A percentile compares a stretch with the other conserved stretches of the same genome.
These are phyloP conservation scores for Macrolepiota dolichaula DNA, from an alignment of 768 basidiomycete genomes.

Conservation along the genomic window DNA sequence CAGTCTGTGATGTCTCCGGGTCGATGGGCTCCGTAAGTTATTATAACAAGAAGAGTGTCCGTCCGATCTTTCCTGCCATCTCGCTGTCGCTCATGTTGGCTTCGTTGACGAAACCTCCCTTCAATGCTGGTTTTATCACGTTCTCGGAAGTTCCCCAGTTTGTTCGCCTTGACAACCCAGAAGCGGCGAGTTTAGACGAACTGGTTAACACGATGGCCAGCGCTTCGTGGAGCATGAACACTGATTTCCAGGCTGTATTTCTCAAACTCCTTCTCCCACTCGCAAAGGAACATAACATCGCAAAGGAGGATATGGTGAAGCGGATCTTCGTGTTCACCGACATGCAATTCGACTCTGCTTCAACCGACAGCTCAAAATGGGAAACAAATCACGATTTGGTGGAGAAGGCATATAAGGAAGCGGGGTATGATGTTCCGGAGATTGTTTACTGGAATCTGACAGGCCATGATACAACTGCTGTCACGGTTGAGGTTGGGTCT, in stretches of 20 bases:
- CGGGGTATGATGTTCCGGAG: constrained; percentile 71
- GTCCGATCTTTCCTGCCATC: constrained; percentile 60
- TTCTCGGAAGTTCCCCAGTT: constrained; percentile 54
- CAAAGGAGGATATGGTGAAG: constrained; percentile 71
- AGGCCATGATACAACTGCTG: constrained; percentile 22
- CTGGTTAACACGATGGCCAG: constrained; percentile 33
- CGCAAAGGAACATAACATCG: constrained; percentile 52
- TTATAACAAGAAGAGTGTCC: constrained; percentile 10
- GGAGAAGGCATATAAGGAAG: constrained; percentile 47
- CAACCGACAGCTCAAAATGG: constrained; percentile 31
- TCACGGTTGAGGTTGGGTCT: constrained; percentile 43
- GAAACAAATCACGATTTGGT: constrained; percentile 62
- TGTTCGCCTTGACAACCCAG: constrained; percentile 40
- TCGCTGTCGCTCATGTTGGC: constrained; percentile 67
- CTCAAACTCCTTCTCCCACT: constrained; percentile 58
- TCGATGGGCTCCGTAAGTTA: constrained; percentile 51
- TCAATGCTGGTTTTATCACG: constrained; percentile 64
- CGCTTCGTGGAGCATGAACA: constrained; percentile 53
- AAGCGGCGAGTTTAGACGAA: constrained; percentile 29
- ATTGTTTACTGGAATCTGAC: constrained; percentile 72
- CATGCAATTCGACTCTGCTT: constrained; percentile 65
- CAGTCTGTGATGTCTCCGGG: constrained; percentile 72
- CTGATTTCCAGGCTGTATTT: constrained; percentile 62
- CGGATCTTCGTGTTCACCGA: constrained; percentile 74
- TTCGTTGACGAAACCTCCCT: constrained; percentile 59